Conservation (phyloP, 2,329 filamentous ascomycete species). For the Ceratocystis smalleyi region DNA sequence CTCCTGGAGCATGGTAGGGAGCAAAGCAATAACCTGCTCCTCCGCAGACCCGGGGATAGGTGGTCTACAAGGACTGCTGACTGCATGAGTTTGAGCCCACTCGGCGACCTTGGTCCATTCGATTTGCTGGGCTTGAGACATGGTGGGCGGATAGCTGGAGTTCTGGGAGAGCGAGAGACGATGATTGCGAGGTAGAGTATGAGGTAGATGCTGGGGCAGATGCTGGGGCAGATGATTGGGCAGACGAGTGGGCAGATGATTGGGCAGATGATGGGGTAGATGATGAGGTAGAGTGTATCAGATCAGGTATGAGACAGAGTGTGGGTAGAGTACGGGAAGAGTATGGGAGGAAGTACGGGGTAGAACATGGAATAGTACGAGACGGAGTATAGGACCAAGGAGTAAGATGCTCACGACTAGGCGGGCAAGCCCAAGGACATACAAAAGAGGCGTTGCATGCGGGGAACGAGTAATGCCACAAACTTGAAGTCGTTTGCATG, state of each 20-base stretch:
- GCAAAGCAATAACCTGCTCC: background rate
- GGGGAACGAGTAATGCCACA: too few species aligned
- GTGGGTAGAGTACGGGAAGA: too few species aligned
- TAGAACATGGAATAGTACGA: too few species aligned
- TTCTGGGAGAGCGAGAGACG: background rate
- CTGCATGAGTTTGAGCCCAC: constrained; percentile 7
- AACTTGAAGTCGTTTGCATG: too few species aligned
- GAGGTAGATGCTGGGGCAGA: background rate
- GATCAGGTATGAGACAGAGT: background rate
- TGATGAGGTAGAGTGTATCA: background rate
- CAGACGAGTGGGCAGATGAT: background rate
- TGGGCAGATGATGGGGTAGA: background rate
- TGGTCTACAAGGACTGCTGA: background rate
- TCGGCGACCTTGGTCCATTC: constrained; percentile 8
- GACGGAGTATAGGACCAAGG: background rate
- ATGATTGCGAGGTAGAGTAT: background rate
- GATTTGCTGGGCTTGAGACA: background rate
- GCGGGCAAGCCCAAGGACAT: too few species aligned
- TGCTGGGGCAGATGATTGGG: background rate
- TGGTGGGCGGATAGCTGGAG: background rate
- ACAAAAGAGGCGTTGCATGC: too few species aligned
- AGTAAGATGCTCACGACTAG: background rate
- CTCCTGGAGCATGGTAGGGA: constrained; percentile 3
- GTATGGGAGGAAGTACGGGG: background rate
- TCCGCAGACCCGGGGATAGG: background rate